These are phyloP conservation scores for Penicillium sp. DNA, from an alignment of 2,329 filamentous ascomycete genomes.

Conservation along the genomic window DNA sequence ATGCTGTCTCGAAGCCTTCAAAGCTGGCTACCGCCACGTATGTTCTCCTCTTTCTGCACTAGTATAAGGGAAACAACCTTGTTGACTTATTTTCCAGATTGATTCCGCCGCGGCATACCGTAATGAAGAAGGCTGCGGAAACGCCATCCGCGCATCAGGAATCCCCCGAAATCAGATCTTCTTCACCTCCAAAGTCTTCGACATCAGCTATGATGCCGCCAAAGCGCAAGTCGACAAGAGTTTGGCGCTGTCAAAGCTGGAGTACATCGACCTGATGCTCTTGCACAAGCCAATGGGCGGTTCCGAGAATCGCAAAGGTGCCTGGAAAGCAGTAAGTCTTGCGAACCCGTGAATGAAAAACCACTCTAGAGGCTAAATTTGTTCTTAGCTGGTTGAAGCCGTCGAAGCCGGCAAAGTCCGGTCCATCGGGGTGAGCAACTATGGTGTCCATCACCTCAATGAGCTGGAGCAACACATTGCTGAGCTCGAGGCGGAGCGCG, in stretches of 20 bases:
- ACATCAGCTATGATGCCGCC: conserved; percentile 43
- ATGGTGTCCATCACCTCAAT: conserved; percentile 67
- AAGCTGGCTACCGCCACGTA: conserved; percentile 21
- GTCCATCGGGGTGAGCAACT: conserved; percentile 73
- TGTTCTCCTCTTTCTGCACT: not conserved
- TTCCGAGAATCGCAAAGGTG: conserved; percentile 60
- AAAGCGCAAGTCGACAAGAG: conserved; percentile 60
- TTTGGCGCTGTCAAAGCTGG: conserved; percentile 63
- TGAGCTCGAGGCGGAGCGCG: conserved; percentile 12
- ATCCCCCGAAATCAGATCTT: conserved; percentile 67
- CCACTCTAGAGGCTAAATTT: not conserved
- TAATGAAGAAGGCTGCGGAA: conserved; percentile 68
- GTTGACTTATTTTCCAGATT: conserved; percentile 27
- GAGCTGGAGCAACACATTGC: conserved; percentile 56
- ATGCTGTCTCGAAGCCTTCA: conserved; percentile 18
- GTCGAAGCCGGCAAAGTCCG: conserved; percentile 68
- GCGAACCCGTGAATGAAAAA: not conserved
- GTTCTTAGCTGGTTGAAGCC: conserved; percentile 61
- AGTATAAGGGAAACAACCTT: too few relatives aligned
- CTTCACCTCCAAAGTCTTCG: conserved; percentile 54
- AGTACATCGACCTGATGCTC: conserved; percentile 71
- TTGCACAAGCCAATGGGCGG: conserved; percentile 75
- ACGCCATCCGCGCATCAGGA: conserved; percentile 57
- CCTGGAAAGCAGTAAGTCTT: conserved; percentile 60
- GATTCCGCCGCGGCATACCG: conserved; percentile 61